Evolutionary conservation across 441 rosid genomes (phyloP), one percentile per base, ranked within the genome.

Genomic region (Breynia disticha): DNA sequence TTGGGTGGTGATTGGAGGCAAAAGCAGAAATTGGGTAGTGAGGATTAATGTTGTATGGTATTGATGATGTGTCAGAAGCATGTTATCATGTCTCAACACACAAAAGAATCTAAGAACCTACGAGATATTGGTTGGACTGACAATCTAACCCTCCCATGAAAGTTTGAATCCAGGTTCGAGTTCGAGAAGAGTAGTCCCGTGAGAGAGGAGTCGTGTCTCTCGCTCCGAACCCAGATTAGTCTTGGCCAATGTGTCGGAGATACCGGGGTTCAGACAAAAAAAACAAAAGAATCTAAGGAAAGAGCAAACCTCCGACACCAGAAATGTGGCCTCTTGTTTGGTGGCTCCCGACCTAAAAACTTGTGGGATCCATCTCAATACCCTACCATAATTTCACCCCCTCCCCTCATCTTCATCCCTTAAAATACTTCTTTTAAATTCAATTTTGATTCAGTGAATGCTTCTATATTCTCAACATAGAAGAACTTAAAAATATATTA

Each of bases 271-370:
- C n/a, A n/a, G n/a, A n/a, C 50, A 11, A 3, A 24, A 55, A 45
- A 19, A 64, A 53, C 46, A 46, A 46, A 54, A 64, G 64, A 59
- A 67, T 63, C 61, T 52, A 43, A 57, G 16, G 18, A 49, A 55
- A 45, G 38, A 55, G 13, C 16, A 44, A 51, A 57, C 19, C 55
- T 63, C 76, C 69, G 68, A 63, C 74, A 66, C 56, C 62, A 59
- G 64, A 67, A 53, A 56, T 66, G 67, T 59, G 73, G 69, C 66
- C 59, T 67, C 64, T 19, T 53, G 71, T 69, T 76, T 65, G 73
- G 76, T 71, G 72, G 75, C 70, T 73, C 74, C 74, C 72, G 72
- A 65, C 20, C 28, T 38, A 15, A 13, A 38, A 57, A 60, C 48
- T 59, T 1, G 46, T 46, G 55, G 73, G 66, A 28, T 69, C 77